phyloP scores from a whole-genome alignment of 2,329 filamentous ascomycete species.

The Capronia americana region DNA sequence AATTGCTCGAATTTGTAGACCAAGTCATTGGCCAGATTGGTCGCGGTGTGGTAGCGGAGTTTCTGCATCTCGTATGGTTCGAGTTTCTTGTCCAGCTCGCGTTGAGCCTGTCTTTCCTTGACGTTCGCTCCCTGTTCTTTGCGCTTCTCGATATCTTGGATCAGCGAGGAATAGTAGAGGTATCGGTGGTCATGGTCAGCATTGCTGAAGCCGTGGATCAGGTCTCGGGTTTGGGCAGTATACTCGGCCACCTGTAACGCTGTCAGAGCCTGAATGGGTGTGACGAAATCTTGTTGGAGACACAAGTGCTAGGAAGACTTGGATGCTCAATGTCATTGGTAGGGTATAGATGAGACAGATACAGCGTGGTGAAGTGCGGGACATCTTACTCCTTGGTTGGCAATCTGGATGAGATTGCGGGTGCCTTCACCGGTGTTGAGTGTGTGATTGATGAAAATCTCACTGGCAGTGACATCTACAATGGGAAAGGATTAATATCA shows the following conservation, averaged over 20 bases:
- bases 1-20: constrained; percentile 21
- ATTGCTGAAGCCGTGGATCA: neutral
- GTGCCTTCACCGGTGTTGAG: constrained; percentile 20
- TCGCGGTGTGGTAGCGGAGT: neutral
- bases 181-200: constrained; percentile 8
- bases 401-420: constrained; percentile 16
- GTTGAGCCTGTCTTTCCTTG: neutral
- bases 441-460: constrained; percentile 28
- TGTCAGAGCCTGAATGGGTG: neutral
- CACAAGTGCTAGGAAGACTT: neutral
- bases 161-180: constrained; percentile 1
- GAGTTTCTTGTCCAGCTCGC: neutral
- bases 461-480: constrained; percentile 20
- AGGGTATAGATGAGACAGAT: neutral
- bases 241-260: constrained; percentile 11
- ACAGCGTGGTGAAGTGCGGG: neutral
- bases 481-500: neutral
- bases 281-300: neutral
- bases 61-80: constrained; percentile 4
- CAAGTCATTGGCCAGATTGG: constrained; percentile 11
- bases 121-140: neutral
- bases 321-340: neutral
- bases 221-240: neutral
- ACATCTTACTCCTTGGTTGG: constrained; percentile 1
- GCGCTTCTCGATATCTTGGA: neutral